phyloP scores from a whole-genome alignment of 2,329 filamentous ascomycete genomes.

The Lasiodiplodia sp. region DNA sequence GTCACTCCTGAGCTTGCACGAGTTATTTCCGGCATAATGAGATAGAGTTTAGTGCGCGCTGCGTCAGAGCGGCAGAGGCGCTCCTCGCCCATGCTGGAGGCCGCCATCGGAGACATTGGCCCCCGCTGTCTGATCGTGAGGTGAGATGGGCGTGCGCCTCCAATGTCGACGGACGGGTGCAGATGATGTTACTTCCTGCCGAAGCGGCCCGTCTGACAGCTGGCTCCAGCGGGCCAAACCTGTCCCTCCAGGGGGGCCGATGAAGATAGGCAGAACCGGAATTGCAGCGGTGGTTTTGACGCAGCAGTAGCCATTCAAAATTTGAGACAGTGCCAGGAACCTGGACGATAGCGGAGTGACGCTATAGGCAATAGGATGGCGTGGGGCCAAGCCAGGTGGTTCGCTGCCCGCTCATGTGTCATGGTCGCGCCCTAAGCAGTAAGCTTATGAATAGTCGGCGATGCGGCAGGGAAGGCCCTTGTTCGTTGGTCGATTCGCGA shows the following conservation, averaged over 20 bases:
- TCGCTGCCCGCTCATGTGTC: conserved; percentile 24
- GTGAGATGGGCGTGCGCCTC: background rate
- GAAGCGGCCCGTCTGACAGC: conserved; percentile 19
- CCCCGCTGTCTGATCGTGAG: background rate
- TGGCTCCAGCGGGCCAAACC: background rate
- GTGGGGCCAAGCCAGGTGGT: background rate
- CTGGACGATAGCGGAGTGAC: background rate
- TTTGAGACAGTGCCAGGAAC: conserved; percentile 18
- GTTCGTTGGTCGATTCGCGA: conserved; percentile 14
- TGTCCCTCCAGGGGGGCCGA: background rate
- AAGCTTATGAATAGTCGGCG: conserved; percentile 23
- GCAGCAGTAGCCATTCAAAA: conserved; percentile 16
- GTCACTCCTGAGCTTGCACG: conserved; percentile 1
- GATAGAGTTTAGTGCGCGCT: conserved; percentile 8
- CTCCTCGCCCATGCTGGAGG: background rate
- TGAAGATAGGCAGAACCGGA: conserved; percentile 22
- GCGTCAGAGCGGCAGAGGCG: conserved; percentile 20
- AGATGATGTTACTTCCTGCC: background rate
- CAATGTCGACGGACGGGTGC: background rate
- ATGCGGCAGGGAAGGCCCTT: conserved; percentile 20
- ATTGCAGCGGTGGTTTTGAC: conserved; percentile 17
- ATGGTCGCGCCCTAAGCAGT: conserved; percentile 18
- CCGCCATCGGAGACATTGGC: conserved; percentile 4
- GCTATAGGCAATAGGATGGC: conserved; percentile 20
- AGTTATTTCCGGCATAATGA: conserved; percentile 5